Base-by-base conservation (phyloP, 345 rosid genomes). In the Cardamine resedifolia region DNA sequence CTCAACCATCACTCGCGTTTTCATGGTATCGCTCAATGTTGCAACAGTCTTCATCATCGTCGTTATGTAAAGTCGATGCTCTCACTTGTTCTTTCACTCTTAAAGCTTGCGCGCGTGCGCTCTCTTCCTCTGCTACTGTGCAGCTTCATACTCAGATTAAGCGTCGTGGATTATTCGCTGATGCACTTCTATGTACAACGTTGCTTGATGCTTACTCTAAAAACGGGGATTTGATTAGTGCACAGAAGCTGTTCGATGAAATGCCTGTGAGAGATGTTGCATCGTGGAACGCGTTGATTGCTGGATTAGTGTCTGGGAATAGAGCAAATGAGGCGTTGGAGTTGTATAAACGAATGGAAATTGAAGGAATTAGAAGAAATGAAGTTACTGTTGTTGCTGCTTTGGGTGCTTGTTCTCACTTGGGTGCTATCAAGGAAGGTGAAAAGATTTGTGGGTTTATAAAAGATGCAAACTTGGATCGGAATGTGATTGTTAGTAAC, bases 241-340 rank as follows among this genome's bases (percentile, higher is more conserved):
- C 96, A 0, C 53, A 45, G 69, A 85, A 76, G 71, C 52, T 92
- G 84, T 92, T 92, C 55, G 93, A 86, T 51, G 98, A 87, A 82
- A 90, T 92, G 91, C 5, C 55, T 10, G 58, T 53, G 5, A 81
- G 86, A 82, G 98, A 93, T 77, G 76, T 87, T 0, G 98, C 94
- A 0, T 79, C 94, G 4, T 90, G 96, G 97, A 93, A 90, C 52
- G 97, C 97, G 15, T 83, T 93, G 83, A 85, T 93, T 38, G 63
- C 85, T 5, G 98, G 96, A 60, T 68, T 93, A 78, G 88, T 86
- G 49, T 85, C 86, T 30, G 89, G 94, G 34, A 79, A 80, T 50
- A 70, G 78, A 43, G 90, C 90, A 4, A 27, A 70, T n/a, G 88
- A 89, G 60, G 98, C 94, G 1, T 51, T 93, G 64, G 83, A 53